These are phyloP conservation scores for Aureoboletus auriporus DNA, from an alignment of 768 basidiomycete genomes.

Conservation along the genomic window DNA sequence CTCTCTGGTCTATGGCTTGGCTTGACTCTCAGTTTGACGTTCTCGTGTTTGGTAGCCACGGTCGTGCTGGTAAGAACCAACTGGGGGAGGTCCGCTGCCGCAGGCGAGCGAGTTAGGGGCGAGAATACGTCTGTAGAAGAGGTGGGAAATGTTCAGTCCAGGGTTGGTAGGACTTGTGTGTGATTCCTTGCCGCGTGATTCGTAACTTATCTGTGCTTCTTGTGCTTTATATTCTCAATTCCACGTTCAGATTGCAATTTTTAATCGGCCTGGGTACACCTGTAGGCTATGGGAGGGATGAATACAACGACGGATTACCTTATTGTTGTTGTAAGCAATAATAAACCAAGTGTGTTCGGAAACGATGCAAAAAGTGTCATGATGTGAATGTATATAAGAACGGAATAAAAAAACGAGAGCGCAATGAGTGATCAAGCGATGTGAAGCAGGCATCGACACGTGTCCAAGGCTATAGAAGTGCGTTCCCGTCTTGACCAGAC, in stretches of 20 bases:
- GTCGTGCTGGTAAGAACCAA: conserved; percentile 16
- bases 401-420: conserved; percentile 17
- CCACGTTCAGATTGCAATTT: conserved; percentile 5
- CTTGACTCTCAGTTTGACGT: conserved; percentile 19
- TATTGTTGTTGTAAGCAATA: conserved; percentile 19
- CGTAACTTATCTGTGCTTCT: neutral
- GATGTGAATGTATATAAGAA: conserved; percentile 20
- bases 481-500: conserved; percentile 56
- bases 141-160: neutral
- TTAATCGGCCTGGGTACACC: conserved; percentile 13
- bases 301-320: conserved; percentile 25
- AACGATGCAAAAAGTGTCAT: conserved; percentile 16
- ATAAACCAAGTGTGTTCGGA: conserved; percentile 12
- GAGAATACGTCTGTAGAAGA: neutral
- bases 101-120: neutral
- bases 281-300: conserved; percentile 7
- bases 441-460: conserved; percentile 1
- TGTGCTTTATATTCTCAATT: neutral
- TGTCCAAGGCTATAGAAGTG: conserved; percentile 44
- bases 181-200: neutral
- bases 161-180: neutral
- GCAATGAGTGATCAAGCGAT: conserved; percentile 1
- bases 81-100: conserved; percentile 10
- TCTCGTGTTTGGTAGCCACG: conserved; percentile 15
- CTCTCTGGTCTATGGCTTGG: conserved; percentile 24